These are phyloP conservation scores for Wickerhamiella azymoides DNA, from an alignment of 805 yeast genomes.

Conservation along the genomic window DNA sequence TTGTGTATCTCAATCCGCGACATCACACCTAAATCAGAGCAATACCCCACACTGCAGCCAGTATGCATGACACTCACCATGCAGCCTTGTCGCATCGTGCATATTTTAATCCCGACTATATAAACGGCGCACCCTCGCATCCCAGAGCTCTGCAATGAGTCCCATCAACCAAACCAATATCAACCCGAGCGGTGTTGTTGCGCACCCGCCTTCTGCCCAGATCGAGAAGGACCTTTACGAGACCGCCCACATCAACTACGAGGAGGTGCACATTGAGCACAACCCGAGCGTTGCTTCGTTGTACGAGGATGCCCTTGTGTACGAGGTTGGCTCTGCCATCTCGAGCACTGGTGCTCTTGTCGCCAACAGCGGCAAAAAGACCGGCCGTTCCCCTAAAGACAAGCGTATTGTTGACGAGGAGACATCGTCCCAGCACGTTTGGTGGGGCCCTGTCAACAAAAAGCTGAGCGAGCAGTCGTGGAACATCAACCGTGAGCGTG, in stretches of 20 bases:
- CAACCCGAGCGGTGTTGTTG: slow-evolving; percentile 32
- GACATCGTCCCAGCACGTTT: slow-evolving; percentile 65
- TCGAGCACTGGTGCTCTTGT: slow-evolving; percentile 88
- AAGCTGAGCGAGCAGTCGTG: slow-evolving; percentile 88
- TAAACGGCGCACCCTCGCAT: neutral
- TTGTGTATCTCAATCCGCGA: too few relatives aligned
- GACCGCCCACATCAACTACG: slow-evolving; percentile 30
- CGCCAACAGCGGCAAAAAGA: slow-evolving; percentile 89
- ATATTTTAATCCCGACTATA: neutral
- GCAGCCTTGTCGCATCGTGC: neutral
- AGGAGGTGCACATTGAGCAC: slow-evolving; percentile 38
- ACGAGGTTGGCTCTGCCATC: slow-evolving; percentile 81
- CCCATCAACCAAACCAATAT: slow-evolving; percentile 29
- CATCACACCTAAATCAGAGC: neutral
- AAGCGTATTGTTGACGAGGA: slow-evolving; percentile 94
- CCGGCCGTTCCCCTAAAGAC: slow-evolving; percentile 98
- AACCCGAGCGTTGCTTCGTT: slow-evolving; percentile 86
- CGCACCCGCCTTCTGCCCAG: slow-evolving; percentile 28
- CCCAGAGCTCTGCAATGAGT: slow-evolving; percentile 16
- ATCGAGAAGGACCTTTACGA: slow-evolving; percentile 29
- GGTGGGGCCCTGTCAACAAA: slow-evolving; percentile 99
- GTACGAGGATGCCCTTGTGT: slow-evolving; percentile 79
- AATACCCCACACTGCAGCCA: neutral
- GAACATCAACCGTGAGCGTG: slow-evolving; percentile 91
- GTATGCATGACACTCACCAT: neutral